Conservation (phyloP, 768 basidiomycete genomes). For the Saitozyma sp. region DNA sequence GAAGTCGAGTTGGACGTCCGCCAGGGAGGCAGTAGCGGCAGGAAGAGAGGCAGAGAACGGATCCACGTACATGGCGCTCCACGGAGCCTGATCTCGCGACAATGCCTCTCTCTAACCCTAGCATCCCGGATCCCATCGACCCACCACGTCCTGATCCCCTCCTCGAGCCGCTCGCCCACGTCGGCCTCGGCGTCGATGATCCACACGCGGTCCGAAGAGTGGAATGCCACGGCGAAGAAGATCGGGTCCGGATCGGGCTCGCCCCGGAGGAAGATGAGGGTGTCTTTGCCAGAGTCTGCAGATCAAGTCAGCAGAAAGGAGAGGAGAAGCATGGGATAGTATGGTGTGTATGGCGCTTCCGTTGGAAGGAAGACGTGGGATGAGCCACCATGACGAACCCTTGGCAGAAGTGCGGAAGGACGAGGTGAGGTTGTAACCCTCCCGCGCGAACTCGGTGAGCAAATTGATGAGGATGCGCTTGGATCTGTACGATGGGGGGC, state of each 20-base stretch:
- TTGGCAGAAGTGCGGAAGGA: slow-evolving; percentile 43
- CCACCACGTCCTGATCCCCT: slow-evolving; percentile 40
- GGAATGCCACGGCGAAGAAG: slow-evolving; percentile 43
- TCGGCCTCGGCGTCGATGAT: slow-evolving; percentile 49
- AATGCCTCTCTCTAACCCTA: slow-evolving; percentile 40
- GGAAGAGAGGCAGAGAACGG: not conserved
- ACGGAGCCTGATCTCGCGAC: slow-evolving; percentile 39
- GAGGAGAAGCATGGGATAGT: no score
- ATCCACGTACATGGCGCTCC: slow-evolving; percentile 36
- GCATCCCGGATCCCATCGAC: slow-evolving; percentile 38
- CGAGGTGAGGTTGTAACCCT: slow-evolving; percentile 35
- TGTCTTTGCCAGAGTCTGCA: slow-evolving; percentile 44
- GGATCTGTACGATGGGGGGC: slow-evolving; percentile 17
- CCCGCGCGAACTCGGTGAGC: slow-evolving; percentile 41
- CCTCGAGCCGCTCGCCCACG: slow-evolving; percentile 38
- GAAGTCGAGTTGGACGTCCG: no score
- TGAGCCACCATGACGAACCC: slow-evolving; percentile 14
- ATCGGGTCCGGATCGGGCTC: slow-evolving; percentile 44
- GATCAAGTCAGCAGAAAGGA: not conserved
- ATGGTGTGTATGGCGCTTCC: no score
- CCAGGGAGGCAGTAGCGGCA: not conserved
- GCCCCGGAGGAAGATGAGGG: slow-evolving; percentile 33
- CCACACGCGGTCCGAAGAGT: slow-evolving; percentile 41
- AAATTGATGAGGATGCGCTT: slow-evolving; percentile 41
- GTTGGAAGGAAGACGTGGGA: not conserved